Evolutionary conservation across 257 asterid genomes (phyloP).

Genomic region (Ocimum tenuiflorum): DNA sequence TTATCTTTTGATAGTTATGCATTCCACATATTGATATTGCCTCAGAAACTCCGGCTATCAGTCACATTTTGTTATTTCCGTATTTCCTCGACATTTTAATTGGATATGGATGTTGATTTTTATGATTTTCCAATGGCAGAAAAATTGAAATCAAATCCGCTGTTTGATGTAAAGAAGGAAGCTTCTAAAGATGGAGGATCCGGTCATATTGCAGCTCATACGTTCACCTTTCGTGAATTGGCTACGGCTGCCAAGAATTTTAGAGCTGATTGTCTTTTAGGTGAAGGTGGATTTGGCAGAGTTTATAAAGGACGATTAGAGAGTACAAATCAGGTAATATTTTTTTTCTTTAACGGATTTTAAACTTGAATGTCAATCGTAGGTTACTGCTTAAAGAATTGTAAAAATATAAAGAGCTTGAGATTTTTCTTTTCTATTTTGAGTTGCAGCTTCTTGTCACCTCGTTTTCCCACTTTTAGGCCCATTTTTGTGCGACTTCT

Average conservation of each 20-base stretch:
- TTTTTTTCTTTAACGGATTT: background rate
- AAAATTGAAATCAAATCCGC: constrained; percentile 39
- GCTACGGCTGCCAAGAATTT: constrained; percentile 84
- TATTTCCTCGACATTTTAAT: background rate
- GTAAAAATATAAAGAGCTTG: background rate
- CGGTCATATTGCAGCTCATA: constrained; percentile 75
- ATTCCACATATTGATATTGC: background rate
- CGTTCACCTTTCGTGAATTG: constrained; percentile 83
- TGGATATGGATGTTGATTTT: background rate
- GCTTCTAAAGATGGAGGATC: constrained; percentile 60
- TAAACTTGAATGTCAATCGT: constrained; percentile 14
- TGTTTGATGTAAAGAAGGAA: constrained; percentile 52
- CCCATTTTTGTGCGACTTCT: background rate
- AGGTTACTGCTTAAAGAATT: background rate
- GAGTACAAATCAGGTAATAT: constrained; percentile 80
- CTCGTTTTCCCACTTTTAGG: background rate
- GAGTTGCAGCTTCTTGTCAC: background rate
- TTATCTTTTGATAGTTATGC: background rate
- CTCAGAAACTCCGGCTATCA: background rate
- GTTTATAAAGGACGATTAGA: constrained; percentile 73
- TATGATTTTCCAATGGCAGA: constrained; percentile 27
- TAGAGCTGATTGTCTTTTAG: constrained; percentile 73
- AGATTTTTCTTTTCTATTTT: background rate
- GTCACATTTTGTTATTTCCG: background rate
- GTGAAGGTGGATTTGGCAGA: constrained; percentile 94